Conservation (phyloP, 768 basidiomycete genomes). For the Epithele typhae region DNA sequence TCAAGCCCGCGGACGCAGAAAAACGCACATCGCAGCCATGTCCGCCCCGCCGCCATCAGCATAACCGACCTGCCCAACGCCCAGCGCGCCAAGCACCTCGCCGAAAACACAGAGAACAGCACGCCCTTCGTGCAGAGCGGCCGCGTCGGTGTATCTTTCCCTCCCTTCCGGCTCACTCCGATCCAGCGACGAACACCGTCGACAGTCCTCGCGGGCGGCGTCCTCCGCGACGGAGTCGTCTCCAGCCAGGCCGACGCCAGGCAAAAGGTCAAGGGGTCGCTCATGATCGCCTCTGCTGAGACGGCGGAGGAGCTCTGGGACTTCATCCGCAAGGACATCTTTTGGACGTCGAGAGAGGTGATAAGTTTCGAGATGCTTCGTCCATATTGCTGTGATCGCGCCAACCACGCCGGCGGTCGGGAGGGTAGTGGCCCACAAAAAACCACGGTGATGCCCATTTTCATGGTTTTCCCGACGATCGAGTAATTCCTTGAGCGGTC, state of each 20-base stretch:
- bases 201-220: background rate
- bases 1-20: background rate
- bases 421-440: too few relatives aligned
- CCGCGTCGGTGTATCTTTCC: background rate
- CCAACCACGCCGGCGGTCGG: too few relatives aligned
- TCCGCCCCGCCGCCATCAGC: background rate
- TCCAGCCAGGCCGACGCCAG: constrained; percentile 3
- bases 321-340: constrained; percentile 2
- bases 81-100: constrained; percentile 3
- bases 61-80: constrained; percentile 2
- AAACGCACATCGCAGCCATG: background rate
- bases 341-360: constrained; percentile 7
- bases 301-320: constrained; percentile 2
- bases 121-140: too few relatives aligned
- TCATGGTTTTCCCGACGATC: too few relatives aligned
- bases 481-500: too few relatives aligned
- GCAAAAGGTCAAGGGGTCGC: constrained; percentile 1
- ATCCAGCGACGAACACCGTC: background rate
- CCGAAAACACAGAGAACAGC: background rate
- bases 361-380: background rate
- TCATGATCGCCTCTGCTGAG: constrained; percentile 1
- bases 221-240: background rate
- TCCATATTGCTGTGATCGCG: too few relatives aligned
- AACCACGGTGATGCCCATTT: too few relatives aligned
- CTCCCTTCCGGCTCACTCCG: too few relatives aligned